phyloP scores from a whole-genome alignment of 257 asterid genomes.

The Agastache rugosa region DNA sequence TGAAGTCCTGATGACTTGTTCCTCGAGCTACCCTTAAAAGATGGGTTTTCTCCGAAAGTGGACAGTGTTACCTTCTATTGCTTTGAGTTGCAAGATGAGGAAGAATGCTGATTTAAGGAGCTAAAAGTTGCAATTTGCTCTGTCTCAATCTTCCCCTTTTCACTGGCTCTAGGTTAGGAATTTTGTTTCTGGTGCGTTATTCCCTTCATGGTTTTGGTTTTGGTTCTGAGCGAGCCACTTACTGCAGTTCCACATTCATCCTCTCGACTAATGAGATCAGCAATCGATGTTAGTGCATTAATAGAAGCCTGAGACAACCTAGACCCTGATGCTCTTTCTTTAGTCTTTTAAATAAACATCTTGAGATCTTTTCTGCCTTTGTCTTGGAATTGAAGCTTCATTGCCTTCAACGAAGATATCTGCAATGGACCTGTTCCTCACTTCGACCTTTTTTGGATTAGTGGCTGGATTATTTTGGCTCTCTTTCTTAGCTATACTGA shows the following conservation, averaged over 20 bases:
- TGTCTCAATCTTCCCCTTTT: background rate
- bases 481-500: background rate
- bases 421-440: background rate
- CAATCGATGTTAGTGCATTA: background rate
- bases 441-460: background rate
- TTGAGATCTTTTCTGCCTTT: background rate
- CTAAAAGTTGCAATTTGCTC: constrained; percentile 15
- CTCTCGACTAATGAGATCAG: background rate
- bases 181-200: background rate
- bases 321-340: background rate
- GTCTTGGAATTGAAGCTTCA: constrained; percentile 17
- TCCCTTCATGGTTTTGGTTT: background rate
- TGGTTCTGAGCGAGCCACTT: background rate
- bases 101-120: constrained; percentile 17
- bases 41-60: constrained; percentile 20
- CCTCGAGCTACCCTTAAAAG: constrained; percentile 23
- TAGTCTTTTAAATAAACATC: background rate
- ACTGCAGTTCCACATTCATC: background rate
- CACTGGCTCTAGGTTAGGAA: constrained; percentile 16
- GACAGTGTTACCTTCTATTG: constrained; percentile 9
- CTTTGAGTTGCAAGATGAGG: constrained; percentile 13
- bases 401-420: constrained; percentile 9
- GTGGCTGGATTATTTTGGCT: background rate
- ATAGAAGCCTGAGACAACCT: background rate
- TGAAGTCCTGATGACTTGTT: constrained; percentile 42